phyloP scores from a whole-genome alignment of 139 green algal species.

The Picochlorum sp. region DNA sequence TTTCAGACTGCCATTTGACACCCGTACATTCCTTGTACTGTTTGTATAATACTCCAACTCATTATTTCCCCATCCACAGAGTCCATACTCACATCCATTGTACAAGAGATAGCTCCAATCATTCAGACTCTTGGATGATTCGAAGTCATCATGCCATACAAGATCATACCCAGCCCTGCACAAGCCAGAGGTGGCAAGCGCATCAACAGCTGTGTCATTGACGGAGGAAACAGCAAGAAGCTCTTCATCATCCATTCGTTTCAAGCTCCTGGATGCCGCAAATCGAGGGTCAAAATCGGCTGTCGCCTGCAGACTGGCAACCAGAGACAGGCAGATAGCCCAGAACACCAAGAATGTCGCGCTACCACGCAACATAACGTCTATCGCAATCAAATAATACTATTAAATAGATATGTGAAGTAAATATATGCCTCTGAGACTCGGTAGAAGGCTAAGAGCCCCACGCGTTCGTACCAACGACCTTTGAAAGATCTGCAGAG shows the following conservation, averaged over 20 bases:
- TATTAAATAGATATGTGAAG: too few species aligned
- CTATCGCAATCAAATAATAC: too few species aligned
- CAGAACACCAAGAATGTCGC: too few species aligned
- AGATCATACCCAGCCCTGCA: neutral
- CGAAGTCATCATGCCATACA: slow-evolving; percentile 7
- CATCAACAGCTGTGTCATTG: too few species aligned
- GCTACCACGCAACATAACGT: too few species aligned
- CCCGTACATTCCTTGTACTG: slow-evolving; percentile 2
- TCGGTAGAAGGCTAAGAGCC: too few species aligned
- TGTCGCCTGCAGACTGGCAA: neutral
- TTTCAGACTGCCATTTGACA: neutral
- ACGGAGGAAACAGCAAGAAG: too few species aligned
- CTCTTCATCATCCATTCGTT: too few species aligned
- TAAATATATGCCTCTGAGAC: too few species aligned
- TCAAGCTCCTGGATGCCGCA: neutral
- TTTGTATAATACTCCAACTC: slow-evolving; percentile 15
- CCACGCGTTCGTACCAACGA: too few species aligned
- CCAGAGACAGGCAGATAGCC: too few species aligned
- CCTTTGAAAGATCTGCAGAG: too few species aligned
- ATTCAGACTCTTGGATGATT: neutral
- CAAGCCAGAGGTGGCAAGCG: neutral
- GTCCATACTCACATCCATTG: slow-evolving; percentile 13
- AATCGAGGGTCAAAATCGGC: neutral
- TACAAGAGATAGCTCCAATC: slow-evolving; percentile 10
- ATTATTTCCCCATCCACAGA: slow-evolving; percentile 7